phyloP scores from a whole-genome alignment of 1,284 basidiomycete species.

The Sporisorium scitamineum region DNA sequence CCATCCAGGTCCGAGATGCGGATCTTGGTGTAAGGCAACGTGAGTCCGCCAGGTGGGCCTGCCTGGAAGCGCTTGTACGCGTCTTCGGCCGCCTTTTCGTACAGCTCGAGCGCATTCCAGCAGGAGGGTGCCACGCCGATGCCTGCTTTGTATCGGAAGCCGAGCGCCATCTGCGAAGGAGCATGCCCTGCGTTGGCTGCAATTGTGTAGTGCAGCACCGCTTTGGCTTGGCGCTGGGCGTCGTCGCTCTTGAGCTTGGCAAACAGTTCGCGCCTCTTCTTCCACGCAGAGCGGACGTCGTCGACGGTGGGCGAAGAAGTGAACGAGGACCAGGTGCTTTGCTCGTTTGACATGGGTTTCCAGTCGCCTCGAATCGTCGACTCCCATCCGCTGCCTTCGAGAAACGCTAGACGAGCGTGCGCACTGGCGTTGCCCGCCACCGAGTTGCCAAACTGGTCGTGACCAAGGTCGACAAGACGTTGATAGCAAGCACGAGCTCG shows the following conservation, averaged over 20 bases:
- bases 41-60: conserved; percentile 90
- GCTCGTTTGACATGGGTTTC: conserved; percentile 31
- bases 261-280: conserved; percentile 41
- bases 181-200: conserved; percentile 87
- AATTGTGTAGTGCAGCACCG: conserved; percentile 92
- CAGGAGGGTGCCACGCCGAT: conserved; percentile 82
- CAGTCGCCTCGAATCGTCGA: conserved; percentile 50
- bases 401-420: conserved; percentile 61
- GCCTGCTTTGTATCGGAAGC: conserved; percentile 94
- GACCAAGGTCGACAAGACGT: conserved; percentile 48
- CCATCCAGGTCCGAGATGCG: conserved; percentile 89
- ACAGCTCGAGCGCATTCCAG: conserved; percentile 57
- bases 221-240: conserved; percentile 70
- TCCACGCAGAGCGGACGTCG: conserved; percentile 39
- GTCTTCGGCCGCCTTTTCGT: conserved; percentile 56
- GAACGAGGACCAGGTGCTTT: conserved; percentile 22
- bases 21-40: conserved; percentile 83
- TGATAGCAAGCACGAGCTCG: conserved; percentile 57
- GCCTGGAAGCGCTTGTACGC: conserved; percentile 79
- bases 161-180: conserved; percentile 90
- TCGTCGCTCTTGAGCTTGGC: conserved; percentile 49
- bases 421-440: conserved; percentile 64
- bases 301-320: conserved; percentile 31
- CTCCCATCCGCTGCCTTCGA: conserved; percentile 60
- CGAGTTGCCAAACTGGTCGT: conserved; percentile 27